Base-by-base conservation (phyloP, 139 green algal genomes). In the Chlamydomonas sphaeroides region DNA sequence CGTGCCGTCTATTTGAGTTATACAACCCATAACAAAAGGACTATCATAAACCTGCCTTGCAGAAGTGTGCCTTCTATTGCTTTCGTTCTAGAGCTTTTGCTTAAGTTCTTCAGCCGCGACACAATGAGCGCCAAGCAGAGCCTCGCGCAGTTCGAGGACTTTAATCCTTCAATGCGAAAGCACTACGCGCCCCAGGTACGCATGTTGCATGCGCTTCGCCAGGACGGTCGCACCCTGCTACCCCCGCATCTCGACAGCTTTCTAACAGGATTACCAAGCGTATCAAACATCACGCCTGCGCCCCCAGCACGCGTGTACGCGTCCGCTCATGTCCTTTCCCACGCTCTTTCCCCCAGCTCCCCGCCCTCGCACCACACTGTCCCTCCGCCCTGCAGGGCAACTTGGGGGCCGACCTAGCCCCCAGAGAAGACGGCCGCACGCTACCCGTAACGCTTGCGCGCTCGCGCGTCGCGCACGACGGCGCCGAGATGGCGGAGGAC, bases 81-180 rank as follows among this genome's bases (percentile, higher is more conserved):
- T n/a, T n/a, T n/a, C n/a, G n/a, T n/a, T n/a, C n/a, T n/a, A n/a
- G n/a, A n/a, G n/a, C n/a, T n/a, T n/a, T n/a, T n/a, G n/a, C n/a
- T n/a, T n/a, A n/a, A n/a, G n/a, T n/a, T n/a, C n/a, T n/a, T n/a
- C n/a, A n/a, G n/a, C n/a, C n/a, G n/a, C n/a, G n/a, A n/a, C n/a
- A n/a, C n/a, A n/a, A n/a, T n/a, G n/a, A n/a, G n/a, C n/a, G n/a
- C n/a, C n/a, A n/a, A n/a, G n/a, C n/a, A 48, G 33, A 80, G 59
- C 30, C 17, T 61, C 28, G 74, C 74, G 8, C 59, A 80, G 30
- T 80, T 80, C 41, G 59, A 80, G 74, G 74, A 80, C 59, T 80
- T 80, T 35, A 14, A 39, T 2, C 57, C 59, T 2, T 49, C 39
- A 21, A 26, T 61, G 33, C 35, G 59, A 42, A 45, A 42, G 17